Base-by-base conservation (phyloP, 2,329 filamentous ascomycete species). In the Periglandula ipomoeae region DNA sequence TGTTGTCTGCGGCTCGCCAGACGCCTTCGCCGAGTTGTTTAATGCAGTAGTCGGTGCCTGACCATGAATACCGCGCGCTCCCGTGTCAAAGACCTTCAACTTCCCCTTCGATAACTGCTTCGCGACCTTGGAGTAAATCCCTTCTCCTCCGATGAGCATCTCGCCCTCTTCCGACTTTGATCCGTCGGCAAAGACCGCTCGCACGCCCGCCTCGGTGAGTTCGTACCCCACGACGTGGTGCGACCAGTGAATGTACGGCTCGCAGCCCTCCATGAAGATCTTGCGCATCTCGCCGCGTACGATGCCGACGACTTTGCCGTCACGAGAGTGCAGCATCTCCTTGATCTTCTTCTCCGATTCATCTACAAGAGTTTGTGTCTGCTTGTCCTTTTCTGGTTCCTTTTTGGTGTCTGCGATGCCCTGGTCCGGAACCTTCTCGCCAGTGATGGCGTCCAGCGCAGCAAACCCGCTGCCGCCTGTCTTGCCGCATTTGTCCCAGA, bases 61-160 rank as follows among this genome's bases (percentile, higher is more conserved):
- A 0, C 81, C 82, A 54, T 85, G 81, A 22, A 85, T 83, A 1
- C 80, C 79, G 43, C 81, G 64, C 0, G 80, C 76, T 3, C 81
- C 80, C 0, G 79, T 78, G 55, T 85, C 81, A 57, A 75, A 84
- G 4, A 80, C 74, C 59, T 81, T 83, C 41, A 84, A 59, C 44
- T 65, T 72, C 2, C 78, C 79, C 4, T 66, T 65, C 0, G 76
- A 80, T 4, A 84, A 64, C 62, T 85, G 80, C 55, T 71, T 74
- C 0, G 79, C 78, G 11, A 84, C 70, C 45, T 70, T 69, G 8
- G 79, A 83, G 56, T 78, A 75, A 37, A 84, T 75, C 10, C 82
- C 81, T 43, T 85, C 82, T 3, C 79, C 81, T 3, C 72, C 81
- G 9, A 84, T 59, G 9, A 84, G 65, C 70, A 84, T 67, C 0